Evolutionary conservation across 2,329 filamentous ascomycete species (phyloP).

Genomic region (Zymoseptoria brevis): DNA sequence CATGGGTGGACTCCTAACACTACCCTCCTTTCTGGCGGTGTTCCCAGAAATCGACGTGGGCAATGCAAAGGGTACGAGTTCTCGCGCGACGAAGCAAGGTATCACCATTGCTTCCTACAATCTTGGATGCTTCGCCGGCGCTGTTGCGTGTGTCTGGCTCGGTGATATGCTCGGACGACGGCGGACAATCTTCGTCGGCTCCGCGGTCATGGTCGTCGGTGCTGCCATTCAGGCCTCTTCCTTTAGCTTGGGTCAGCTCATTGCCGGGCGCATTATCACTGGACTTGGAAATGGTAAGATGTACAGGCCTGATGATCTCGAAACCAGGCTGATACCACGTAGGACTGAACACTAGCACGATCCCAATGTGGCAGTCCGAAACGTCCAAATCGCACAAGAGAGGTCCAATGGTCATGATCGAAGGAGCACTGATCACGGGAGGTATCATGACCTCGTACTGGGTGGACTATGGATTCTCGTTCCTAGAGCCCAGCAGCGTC

Average conservation of each 20-base stretch:
- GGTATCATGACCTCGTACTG: conserved; percentile 35
- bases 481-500: conserved; percentile 29
- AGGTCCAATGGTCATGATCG: conserved; percentile 31
- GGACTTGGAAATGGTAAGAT: conserved; percentile 47
- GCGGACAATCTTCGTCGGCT: conserved; percentile 44
- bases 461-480: conserved; percentile 43
- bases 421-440: conserved; percentile 40
- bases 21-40: conserved; percentile 34
- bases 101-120: conserved; percentile 24
- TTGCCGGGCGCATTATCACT: conserved; percentile 45
- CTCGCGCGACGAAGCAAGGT: conserved; percentile 11
- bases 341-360: conserved; percentile 41
- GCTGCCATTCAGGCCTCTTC: conserved; percentile 51
- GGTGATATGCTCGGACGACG: conserved; percentile 46
- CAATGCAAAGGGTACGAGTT: conserved; percentile 3
- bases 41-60: conserved; percentile 35
- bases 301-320: conserved; percentile 44
- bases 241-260: conserved; percentile 39
- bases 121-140: conserved; percentile 43
- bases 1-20: conserved; percentile 37
- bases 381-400: conserved; percentile 38
- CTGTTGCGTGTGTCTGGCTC: conserved; percentile 41
- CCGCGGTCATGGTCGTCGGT: conserved; percentile 46
- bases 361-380: conserved; percentile 46
- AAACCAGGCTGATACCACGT: conserved; percentile 31